Conservation (phyloP, 2,329 filamentous ascomycete species). For the Canariomyces notabilis region DNA sequence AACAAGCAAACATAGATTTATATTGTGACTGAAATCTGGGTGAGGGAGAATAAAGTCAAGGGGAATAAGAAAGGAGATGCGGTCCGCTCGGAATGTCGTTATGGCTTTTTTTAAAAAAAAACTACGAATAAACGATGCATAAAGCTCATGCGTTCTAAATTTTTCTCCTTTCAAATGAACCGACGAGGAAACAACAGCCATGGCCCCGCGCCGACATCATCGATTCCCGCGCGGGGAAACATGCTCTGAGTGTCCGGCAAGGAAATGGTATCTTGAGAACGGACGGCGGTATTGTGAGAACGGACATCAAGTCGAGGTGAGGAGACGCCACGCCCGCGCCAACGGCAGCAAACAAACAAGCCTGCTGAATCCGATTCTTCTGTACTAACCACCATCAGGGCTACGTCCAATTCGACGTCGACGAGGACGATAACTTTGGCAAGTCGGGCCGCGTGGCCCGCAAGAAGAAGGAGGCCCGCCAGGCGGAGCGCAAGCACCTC, state of each 20-base stretch:
- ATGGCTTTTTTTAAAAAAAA: slow-evolving; percentile 5
- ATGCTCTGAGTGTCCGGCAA: slow-evolving; percentile 64
- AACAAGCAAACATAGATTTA: too few relatives aligned
- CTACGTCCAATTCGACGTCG: slow-evolving; percentile 51
- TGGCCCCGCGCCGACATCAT: slow-evolving; percentile 35
- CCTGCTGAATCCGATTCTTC: too few relatives aligned
- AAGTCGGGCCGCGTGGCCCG: slow-evolving; percentile 50
- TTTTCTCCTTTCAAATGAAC: background rate
- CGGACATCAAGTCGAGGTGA: slow-evolving; percentile 73
- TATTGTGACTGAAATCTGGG: too few relatives aligned
- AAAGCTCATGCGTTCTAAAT: background rate
- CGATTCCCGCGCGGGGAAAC: slow-evolving; percentile 50
- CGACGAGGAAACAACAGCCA: slow-evolving; percentile 30
- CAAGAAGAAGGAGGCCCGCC: slow-evolving; percentile 52
- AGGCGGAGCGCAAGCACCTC: slow-evolving; percentile 52
- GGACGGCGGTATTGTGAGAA: slow-evolving; percentile 74
- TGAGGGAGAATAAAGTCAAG: too few relatives aligned
- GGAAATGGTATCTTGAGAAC: slow-evolving; percentile 67
- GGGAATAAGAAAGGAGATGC: too few relatives aligned
- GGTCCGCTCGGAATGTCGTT: too few relatives aligned
- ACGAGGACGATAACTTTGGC: slow-evolving; percentile 66
- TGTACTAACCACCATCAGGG: slow-evolving; percentile 32
- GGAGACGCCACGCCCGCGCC: too few relatives aligned
- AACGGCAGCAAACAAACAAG: too few relatives aligned
- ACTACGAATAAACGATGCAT: too few relatives aligned